A percentile compares a stretch with the other conserved stretches of the same genome.
phyloP scores from a whole-genome alignment of 441 rosid species.

The Geranium incanum region DNA sequence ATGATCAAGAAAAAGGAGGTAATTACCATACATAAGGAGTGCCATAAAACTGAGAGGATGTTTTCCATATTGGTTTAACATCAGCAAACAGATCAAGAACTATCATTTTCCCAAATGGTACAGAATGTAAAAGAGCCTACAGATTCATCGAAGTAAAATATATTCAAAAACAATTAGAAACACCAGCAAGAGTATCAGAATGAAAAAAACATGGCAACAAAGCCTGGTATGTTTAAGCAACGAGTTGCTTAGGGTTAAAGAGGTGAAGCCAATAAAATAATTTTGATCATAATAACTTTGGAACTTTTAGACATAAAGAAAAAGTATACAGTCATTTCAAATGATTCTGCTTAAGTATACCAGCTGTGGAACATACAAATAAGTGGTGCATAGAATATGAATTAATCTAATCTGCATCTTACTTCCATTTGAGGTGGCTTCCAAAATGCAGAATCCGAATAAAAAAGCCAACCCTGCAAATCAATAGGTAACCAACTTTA shows the following conservation, averaged over 20 bases:
- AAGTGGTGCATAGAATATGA: neutral
- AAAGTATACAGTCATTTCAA: neutral
- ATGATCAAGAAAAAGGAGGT: slow-evolving; percentile 5
- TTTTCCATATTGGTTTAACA: slow-evolving; percentile 78
- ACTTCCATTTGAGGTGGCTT: slow-evolving; percentile 93
- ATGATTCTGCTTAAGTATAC: neutral
- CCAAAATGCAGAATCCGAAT: slow-evolving; percentile 78
- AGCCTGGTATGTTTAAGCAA: neutral
- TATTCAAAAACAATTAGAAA: slow-evolving; percentile 9
- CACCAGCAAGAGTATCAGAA: neutral
- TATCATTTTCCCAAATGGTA: slow-evolving; percentile 90
- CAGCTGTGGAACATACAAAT: neutral
- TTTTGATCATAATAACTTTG: neutral
- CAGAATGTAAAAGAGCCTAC: slow-evolving; percentile 93
- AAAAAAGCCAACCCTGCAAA: slow-evolving; percentile 96
- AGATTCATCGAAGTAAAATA: slow-evolving; percentile 18
- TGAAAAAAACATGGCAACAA: neutral
- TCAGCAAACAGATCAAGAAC: slow-evolving; percentile 96
- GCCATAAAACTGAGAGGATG: slow-evolving; percentile 75
- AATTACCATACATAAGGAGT: slow-evolving; percentile 89
- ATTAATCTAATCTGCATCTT: slow-evolving; percentile 10
- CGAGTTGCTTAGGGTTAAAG: neutral
- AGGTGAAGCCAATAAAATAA: neutral
- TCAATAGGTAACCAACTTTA: slow-evolving; percentile 15
- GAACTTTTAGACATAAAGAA: neutral